These are phyloP conservation scores for Aristolochia contorta DNA, from an alignment of 164 flowering plant genomes.

Conservation along the genomic window DNA sequence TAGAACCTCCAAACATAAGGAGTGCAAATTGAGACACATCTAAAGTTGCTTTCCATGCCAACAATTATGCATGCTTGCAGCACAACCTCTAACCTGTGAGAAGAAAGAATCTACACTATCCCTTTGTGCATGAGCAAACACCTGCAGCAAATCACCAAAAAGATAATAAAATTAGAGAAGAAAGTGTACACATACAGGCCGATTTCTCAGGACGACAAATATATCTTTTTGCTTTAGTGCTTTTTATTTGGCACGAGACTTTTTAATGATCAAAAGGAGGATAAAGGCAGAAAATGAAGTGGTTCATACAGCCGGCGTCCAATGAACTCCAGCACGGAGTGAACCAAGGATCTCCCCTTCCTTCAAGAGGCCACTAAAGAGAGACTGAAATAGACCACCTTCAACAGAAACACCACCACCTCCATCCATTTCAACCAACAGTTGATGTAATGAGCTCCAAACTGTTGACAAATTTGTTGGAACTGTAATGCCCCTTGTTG, in stretches of 20 bases:
- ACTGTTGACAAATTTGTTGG: constrained; percentile 70
- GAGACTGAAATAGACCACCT: constrained; percentile 67
- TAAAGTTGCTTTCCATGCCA: background rate
- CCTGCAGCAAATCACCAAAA: constrained; percentile 28
- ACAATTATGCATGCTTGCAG: background rate
- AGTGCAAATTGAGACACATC: too few species aligned
- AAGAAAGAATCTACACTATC: constrained; percentile 89
- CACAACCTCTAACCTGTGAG: constrained; percentile 58
- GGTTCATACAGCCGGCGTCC: constrained; percentile 84
- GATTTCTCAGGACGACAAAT: too few species aligned
- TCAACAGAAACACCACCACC: constrained; percentile 84
- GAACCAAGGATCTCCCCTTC: constrained; percentile 82
- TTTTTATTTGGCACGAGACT: background rate
- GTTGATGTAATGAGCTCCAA: constrained; percentile 80
- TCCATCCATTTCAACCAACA: constrained; percentile 63
- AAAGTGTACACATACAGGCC: too few species aligned
- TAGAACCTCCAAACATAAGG: background rate
- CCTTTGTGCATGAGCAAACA: constrained; percentile 83
- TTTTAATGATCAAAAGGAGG: background rate
- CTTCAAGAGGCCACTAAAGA: constrained; percentile 74
- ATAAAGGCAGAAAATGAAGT: background rate
- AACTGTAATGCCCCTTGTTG: constrained; percentile 76
- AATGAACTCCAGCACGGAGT: constrained; percentile 90
- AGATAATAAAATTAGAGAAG: background rate
- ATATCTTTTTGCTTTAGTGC: too few species aligned